Percentiles rank a stretch among this genome's conserved stretches.
These are phyloP conservation scores for Cutaneotrichosporon sp. DNA, from an alignment of 1,284 basidiomycete genomes.

Conservation along the genomic window DNA sequence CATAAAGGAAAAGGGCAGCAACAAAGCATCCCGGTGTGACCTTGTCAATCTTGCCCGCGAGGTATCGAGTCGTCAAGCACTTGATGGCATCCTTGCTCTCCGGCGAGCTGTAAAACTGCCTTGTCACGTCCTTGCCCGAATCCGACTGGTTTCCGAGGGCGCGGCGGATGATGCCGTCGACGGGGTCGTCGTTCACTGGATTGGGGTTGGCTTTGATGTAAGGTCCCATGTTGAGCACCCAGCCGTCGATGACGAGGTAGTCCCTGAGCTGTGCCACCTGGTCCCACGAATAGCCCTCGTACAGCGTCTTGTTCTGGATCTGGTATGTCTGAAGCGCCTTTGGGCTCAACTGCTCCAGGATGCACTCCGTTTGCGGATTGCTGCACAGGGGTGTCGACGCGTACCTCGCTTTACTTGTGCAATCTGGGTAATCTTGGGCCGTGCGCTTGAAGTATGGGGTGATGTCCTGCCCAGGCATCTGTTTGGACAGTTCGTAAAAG, in stretches of 20 bases:
- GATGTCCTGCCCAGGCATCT: slow-evolving; percentile 75
- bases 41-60: slow-evolving; percentile 93
- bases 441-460: slow-evolving; percentile 73
- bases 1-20: slow-evolving; percentile 81
- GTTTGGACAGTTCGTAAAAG: slow-evolving; percentile 57
- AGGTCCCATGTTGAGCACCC: slow-evolving; percentile 85
- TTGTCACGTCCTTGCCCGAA: slow-evolving; percentile 83
- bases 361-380: slow-evolving; percentile 26
- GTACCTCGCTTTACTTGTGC: slow-evolving; percentile 59
- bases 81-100: slow-evolving; percentile 63
- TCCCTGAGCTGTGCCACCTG: slow-evolving; percentile 64
- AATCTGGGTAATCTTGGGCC: slow-evolving; percentile 60
- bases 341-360: background rate
- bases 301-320: slow-evolving; percentile 59
- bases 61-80: slow-evolving; percentile 78
- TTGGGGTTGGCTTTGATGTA: slow-evolving; percentile 73
- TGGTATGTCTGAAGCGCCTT: slow-evolving; percentile 57
- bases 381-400: slow-evolving; percentile 71
- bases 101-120: slow-evolving; percentile 68
- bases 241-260: slow-evolving; percentile 85
- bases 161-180: slow-evolving; percentile 78
- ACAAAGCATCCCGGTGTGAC: slow-evolving; percentile 93
- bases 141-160: slow-evolving; percentile 55
- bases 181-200: slow-evolving; percentile 64
- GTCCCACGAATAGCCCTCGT: slow-evolving; percentile 82